A percentile compares a stretch with the other conserved stretches of the same genome.
These are phyloP conservation scores for Asterophora lycoperdoides DNA, from an alignment of 768 basidiomycete genomes.

Conservation along the genomic window DNA sequence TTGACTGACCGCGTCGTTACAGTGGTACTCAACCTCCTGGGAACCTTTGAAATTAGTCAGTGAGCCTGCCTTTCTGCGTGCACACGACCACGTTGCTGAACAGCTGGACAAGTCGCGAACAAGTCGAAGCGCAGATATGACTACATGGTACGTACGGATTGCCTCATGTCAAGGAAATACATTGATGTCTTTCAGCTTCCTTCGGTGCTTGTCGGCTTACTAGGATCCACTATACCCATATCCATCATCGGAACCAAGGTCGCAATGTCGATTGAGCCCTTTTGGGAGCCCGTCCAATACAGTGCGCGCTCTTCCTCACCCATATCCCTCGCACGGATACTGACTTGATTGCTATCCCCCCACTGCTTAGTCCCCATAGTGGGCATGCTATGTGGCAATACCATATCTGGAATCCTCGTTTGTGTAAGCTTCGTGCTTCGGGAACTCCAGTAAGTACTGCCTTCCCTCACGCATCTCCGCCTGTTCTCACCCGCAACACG, in stretches of 20 bases:
- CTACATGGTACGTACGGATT: slow-evolving; percentile 55
- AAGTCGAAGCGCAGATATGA: slow-evolving; percentile 70
- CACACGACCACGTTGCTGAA: slow-evolving; percentile 74
- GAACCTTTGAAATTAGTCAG: slow-evolving; percentile 71
- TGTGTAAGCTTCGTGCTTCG: slow-evolving; percentile 64
- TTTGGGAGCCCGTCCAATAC: slow-evolving; percentile 83
- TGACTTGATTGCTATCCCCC: not conserved
- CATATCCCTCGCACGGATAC: not conserved
- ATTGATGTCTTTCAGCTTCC: slow-evolving; percentile 30
- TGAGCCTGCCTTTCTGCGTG: slow-evolving; percentile 5
- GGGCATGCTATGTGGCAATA: slow-evolving; percentile 82
- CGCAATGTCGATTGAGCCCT: slow-evolving; percentile 72
- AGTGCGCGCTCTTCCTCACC: slow-evolving; percentile 38
- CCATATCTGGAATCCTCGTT: slow-evolving; percentile 73
- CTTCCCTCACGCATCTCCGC: not conserved
- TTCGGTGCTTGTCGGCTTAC: slow-evolving; percentile 60
- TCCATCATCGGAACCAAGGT: slow-evolving; percentile 71
- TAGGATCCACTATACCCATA: slow-evolving; percentile 74
- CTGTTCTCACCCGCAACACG: not conserved
- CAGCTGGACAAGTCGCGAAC: slow-evolving; percentile 61
- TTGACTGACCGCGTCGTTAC: not conserved
- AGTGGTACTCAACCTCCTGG: slow-evolving; percentile 71
- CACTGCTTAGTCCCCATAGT: slow-evolving; percentile 78
- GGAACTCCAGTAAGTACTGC: slow-evolving; percentile 59
- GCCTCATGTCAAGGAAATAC: not conserved